Percentiles rank a stretch among this genome's conserved stretches.
Conservation (phyloP, 768 basidiomycete species). For the Albatrellus ellisii region DNA sequence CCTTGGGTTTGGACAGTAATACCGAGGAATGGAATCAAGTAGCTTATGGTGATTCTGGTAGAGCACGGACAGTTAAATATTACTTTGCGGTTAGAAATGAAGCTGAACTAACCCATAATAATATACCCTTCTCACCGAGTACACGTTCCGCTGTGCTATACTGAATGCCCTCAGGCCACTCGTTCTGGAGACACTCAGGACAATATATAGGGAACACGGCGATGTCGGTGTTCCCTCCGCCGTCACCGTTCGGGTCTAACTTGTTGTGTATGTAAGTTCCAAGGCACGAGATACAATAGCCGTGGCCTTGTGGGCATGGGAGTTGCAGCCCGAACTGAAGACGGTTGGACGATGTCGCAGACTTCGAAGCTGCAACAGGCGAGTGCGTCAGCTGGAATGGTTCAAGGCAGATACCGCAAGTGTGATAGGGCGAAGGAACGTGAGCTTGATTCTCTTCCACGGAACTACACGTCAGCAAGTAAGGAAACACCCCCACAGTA, state of each 20-base stretch:
- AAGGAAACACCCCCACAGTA: not conserved
- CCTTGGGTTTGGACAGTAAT: constrained; percentile 26
- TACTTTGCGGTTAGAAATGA: not conserved
- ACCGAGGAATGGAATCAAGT: constrained; percentile 21
- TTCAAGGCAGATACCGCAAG: constrained; percentile 28
- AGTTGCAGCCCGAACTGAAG: constrained; percentile 23
- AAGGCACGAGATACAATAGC: constrained; percentile 25
- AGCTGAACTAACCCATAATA: constrained; percentile 20
- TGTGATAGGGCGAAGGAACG: constrained; percentile 12
- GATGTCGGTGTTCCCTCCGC: constrained; percentile 16
- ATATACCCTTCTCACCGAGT: constrained; percentile 22
- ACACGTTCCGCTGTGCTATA: constrained; percentile 23
- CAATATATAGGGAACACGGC: constrained; percentile 26
- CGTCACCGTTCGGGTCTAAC: constrained; percentile 22
- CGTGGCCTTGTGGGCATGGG: constrained; percentile 23
- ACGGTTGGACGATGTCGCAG: constrained; percentile 23
- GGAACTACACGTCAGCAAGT: not conserved
- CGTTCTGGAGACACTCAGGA: constrained; percentile 23
- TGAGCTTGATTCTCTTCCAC: not conserved
- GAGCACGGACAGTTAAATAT: not conserved
- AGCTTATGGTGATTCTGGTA: constrained; percentile 24
- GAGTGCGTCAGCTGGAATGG: constrained; percentile 23
- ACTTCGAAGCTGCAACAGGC: constrained; percentile 20
- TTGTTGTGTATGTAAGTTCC: constrained; percentile 23
- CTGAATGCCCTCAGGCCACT: constrained; percentile 23